Evolutionary conservation across 2,329 filamentous ascomycete species (phyloP).

Genomic region (Drechslerella coelobrocha): DNA sequence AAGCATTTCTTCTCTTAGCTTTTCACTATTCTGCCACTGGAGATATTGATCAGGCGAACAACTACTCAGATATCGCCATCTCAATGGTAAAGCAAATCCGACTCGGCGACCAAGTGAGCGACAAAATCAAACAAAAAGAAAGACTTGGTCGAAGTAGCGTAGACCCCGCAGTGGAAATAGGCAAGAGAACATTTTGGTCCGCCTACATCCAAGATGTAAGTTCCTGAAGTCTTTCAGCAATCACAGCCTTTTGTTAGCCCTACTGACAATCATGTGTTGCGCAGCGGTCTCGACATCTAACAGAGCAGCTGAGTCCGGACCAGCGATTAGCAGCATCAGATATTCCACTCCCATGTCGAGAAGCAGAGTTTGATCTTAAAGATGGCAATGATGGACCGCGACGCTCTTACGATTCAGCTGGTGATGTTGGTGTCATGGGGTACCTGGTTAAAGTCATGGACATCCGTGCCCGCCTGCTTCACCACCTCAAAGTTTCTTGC

Average conservation of each 20-base stretch:
- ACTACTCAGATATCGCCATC: slow-evolving; percentile 42
- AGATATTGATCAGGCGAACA: slow-evolving; percentile 39
- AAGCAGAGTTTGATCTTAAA: slow-evolving; percentile 40
- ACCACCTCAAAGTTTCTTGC: slow-evolving; percentile 40
- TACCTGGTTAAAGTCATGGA: slow-evolving; percentile 42
- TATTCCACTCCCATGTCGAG: slow-evolving; percentile 43
- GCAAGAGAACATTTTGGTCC: slow-evolving; percentile 48
- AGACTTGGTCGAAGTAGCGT: slow-evolving; percentile 27
- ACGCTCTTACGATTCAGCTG: slow-evolving; percentile 14
- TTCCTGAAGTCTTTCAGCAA: background rate
- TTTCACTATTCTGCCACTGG: slow-evolving; percentile 47
- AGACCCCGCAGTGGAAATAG: slow-evolving; percentile 47
- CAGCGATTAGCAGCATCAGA: slow-evolving; percentile 39
- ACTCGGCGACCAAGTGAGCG: slow-evolving; percentile 45
- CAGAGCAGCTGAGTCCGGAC: slow-evolving; percentile 31
- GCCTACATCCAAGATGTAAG: slow-evolving; percentile 49
- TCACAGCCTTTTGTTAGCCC: slow-evolving; percentile 15
- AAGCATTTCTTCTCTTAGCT: slow-evolving; percentile 34
- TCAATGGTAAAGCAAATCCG: slow-evolving; percentile 49
- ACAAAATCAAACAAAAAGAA: slow-evolving; percentile 43
- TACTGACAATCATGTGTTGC: slow-evolving; percentile 37
- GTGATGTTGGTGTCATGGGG: slow-evolving; percentile 37
- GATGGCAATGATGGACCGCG: slow-evolving; percentile 18
- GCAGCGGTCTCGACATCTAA: slow-evolving; percentile 42
- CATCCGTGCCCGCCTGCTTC: slow-evolving; percentile 37